phyloP scores from a whole-genome alignment of 306 rosid genomes.

The Lotus japonicus region DNA sequence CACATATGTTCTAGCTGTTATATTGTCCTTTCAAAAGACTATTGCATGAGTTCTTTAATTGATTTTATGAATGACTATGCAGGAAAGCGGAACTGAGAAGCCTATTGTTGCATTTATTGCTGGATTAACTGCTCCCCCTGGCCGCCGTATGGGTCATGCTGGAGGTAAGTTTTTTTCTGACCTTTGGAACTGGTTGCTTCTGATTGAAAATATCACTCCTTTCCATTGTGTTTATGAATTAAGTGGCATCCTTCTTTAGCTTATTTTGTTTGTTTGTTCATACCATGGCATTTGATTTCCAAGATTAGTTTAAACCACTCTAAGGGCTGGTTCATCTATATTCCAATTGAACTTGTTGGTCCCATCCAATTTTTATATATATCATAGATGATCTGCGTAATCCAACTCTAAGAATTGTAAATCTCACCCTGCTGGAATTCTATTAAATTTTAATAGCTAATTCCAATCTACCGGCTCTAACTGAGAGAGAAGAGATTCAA shows the following conservation, averaged over 20 bases:
- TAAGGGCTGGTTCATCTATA: not conserved
- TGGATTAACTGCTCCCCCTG: conserved; percentile 99
- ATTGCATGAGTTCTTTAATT: not conserved
- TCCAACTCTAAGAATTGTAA: not conserved
- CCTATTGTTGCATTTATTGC: conserved; percentile 95
- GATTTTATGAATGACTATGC: conserved; percentile 22
- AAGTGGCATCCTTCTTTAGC: not conserved
- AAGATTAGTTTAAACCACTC: not conserved
- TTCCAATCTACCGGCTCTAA: no score
- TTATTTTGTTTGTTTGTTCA: not conserved
- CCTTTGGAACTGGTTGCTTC: not conserved
- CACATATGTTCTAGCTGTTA: not conserved
- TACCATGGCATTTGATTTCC: not conserved
- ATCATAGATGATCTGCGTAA: not conserved
- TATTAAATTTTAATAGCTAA: no score
- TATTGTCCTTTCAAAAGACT: not conserved
- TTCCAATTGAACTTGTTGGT: not conserved
- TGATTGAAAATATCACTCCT: not conserved
- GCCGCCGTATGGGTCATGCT: conserved; percentile 99
- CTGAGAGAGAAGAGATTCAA: no score
- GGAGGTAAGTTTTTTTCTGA: conserved; percentile 59
- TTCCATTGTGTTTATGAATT: not conserved
- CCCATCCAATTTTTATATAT: not conserved
- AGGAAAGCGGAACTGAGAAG: conserved; percentile 98
- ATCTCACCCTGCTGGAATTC: no score